Conservation (phyloP, 108 stramenopile genomes). For the Cyclotella baltica region DNA sequence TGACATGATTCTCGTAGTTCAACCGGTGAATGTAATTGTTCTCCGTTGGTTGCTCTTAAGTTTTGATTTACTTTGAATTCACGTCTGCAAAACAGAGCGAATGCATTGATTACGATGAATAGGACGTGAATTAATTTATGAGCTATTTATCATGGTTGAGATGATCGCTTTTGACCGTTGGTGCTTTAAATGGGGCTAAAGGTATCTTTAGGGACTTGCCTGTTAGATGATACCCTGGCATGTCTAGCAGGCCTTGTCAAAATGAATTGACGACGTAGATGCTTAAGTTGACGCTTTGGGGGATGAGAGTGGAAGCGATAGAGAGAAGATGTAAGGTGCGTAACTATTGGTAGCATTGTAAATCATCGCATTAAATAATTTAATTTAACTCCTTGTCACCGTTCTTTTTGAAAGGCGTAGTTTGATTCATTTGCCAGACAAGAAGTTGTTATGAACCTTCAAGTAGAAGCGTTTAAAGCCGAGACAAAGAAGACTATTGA, state of each 20-base stretch:
- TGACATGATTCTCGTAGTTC: neutral
- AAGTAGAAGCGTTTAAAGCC: neutral
- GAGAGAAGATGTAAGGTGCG: neutral
- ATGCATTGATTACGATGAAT: neutral
- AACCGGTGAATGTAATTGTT: neutral
- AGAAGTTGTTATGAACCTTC: slow-evolving; percentile 8
- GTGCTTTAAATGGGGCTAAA: no score
- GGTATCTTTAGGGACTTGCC: no score
- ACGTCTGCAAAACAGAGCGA: no score
- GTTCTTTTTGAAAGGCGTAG: neutral
- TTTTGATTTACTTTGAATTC: neutral
- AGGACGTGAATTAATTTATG: no score
- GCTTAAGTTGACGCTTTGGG: slow-evolving; percentile 1
- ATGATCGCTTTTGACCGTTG: no score
- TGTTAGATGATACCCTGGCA: no score
- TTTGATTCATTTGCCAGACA: slow-evolving; percentile 1
- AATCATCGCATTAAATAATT: no score
- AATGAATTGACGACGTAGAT: slow-evolving; percentile 6
- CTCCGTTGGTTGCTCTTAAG: neutral
- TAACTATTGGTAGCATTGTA: no score
- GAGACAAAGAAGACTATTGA: neutral
- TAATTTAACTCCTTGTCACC: neutral
- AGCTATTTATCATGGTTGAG: no score
- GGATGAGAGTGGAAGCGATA: slow-evolving; percentile 1
- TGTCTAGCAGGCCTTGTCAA: neutral